Evolutionary conservation across 2,329 filamentous ascomycete species (phyloP), one percentile per base, ranked within the genome.

Genomic region (Coniella lustricola): DNA sequence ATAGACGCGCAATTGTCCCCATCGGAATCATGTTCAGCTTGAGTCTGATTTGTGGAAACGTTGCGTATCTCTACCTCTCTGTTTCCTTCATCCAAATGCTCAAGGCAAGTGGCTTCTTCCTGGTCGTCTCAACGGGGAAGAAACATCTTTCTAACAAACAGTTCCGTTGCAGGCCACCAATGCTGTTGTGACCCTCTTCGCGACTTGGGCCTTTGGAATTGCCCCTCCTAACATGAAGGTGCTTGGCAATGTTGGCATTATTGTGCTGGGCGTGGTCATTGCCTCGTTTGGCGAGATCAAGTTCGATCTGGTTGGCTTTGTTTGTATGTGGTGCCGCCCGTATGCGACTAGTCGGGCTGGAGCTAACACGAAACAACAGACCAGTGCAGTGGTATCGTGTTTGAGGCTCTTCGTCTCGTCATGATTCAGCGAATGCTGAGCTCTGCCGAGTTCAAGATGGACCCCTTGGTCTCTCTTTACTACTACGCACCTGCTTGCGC

Each of bases 51-150:
- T 94, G 88, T 67, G 87, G 89, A 63, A 95, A 95, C 72, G 70
- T 93, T 69, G 87, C 89, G 59, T 95, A 95, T 65, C 77, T 95
- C 45, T 93, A 94, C 68, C 79, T 95, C 51, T 90, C 84, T 56
- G 90, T 95, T 51, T 85, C 89, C 48, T 95, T 95, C 69, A 95
- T 95, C 62, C 90, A 95, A 75, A 95, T 95, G 90, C 81, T 95
- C 66, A 95, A 95, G 85, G 84, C 87, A 57, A 14, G 54, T 45
- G 16, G 41, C 2, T 2, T n/a, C 35, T 12, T 45, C 35, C 45
- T 21, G 2, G 7, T 16, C 16, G 22, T 9, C 9, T 2, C 0
- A 29, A n/a, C n/a, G 17, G 7, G 31, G 14, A 7, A 18, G 22
- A 16, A 4, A 13, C 8, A 31, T 14, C n/a, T 3, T n/a, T 16